Evolutionary conservation across 306 rosid genomes (phyloP).

Genomic region (Quercus gilva): DNA sequence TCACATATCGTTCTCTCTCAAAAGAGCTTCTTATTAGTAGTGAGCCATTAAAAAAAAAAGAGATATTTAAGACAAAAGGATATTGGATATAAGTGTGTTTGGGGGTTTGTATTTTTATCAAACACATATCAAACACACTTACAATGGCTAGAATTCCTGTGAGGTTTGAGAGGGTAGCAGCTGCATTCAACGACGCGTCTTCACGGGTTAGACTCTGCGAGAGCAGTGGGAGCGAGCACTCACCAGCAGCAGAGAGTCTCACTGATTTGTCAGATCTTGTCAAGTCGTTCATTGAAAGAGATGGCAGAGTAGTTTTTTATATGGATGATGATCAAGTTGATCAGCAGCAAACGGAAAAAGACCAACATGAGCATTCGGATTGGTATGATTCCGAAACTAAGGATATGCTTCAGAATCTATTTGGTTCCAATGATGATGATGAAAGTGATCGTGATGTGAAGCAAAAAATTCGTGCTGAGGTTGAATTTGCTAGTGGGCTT

Average conservation of each 20-base stretch:
- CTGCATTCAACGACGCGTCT: conserved; percentile 53
- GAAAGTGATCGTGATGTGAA: conserved; percentile 27
- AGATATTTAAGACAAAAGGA: not conserved
- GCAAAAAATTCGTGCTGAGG: conserved; percentile 35
- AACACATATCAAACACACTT: too few species aligned
- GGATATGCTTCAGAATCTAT: conserved; percentile 31
- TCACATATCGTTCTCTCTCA: not conserved
- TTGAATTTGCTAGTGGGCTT: conserved; percentile 31
- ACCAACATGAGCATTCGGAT: conserved; percentile 22
- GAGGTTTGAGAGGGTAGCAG: conserved; percentile 65
- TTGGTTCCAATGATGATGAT: conserved; percentile 16
- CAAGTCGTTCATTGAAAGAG: conserved; percentile 70
- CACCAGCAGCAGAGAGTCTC: conserved; percentile 40
- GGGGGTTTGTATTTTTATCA: too few species aligned
- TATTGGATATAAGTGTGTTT: not conserved
- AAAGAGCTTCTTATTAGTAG: not conserved
- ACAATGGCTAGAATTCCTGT: conserved; percentile 35
- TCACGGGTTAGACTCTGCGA: conserved; percentile 49
- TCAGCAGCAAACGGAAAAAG: conserved; percentile 4
- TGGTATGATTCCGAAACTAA: conserved; percentile 39
- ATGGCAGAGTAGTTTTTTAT: not conserved
- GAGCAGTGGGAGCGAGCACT: conserved; percentile 91
- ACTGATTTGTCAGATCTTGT: conserved; percentile 68
- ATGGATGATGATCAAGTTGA: not conserved
- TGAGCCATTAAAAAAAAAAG: not conserved